Conservation (phyloP, 1,284 basidiomycete genomes). For the Amylostereum areolatum region DNA sequence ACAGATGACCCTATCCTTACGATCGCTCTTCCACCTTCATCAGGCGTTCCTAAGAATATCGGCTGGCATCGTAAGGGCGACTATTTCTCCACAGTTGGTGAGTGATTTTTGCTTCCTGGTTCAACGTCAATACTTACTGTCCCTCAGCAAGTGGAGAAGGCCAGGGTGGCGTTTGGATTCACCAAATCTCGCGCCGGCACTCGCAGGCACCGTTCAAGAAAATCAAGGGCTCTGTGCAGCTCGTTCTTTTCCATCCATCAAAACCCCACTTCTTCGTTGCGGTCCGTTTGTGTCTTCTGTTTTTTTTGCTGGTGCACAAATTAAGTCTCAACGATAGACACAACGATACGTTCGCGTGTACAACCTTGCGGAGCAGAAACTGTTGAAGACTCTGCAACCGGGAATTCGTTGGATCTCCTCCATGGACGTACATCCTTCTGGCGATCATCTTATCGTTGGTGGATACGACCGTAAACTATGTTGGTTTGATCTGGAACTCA, state of each 20-base stretch:
- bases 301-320: slow-evolving; percentile 6
- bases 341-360: slow-evolving; percentile 96
- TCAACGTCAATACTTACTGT: slow-evolving; percentile 9
- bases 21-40: slow-evolving; percentile 53
- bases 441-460: slow-evolving; percentile 95
- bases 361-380: slow-evolving; percentile 89
- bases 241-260: slow-evolving; percentile 90
- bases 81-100: slow-evolving; percentile 90
- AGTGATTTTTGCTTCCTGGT: slow-evolving; percentile 21
- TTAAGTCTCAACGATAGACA: slow-evolving; percentile 47
- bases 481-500: slow-evolving; percentile 98
- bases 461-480: slow-evolving; percentile 96
- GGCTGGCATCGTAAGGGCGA: slow-evolving; percentile 95
- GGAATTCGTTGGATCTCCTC: slow-evolving; percentile 97
- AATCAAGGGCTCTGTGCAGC: slow-evolving; percentile 85
- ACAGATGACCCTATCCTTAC: slow-evolving; percentile 54
- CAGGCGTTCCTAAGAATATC: slow-evolving; percentile 81
- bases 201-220: slow-evolving; percentile 98
- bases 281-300: slow-evolving; percentile 39
- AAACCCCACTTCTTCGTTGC: slow-evolving; percentile 98
- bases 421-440: slow-evolving; percentile 93
- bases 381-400: slow-evolving; percentile 88
- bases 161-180: slow-evolving; percentile 84
- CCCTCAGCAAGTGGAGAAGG: slow-evolving; percentile 51
- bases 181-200: slow-evolving; percentile 89